Percentiles rank a stretch among this genome's conserved stretches.
phyloP scores from a whole-genome alignment of 768 basidiomycete species.

The Cystofilobasidium macerans region DNA sequence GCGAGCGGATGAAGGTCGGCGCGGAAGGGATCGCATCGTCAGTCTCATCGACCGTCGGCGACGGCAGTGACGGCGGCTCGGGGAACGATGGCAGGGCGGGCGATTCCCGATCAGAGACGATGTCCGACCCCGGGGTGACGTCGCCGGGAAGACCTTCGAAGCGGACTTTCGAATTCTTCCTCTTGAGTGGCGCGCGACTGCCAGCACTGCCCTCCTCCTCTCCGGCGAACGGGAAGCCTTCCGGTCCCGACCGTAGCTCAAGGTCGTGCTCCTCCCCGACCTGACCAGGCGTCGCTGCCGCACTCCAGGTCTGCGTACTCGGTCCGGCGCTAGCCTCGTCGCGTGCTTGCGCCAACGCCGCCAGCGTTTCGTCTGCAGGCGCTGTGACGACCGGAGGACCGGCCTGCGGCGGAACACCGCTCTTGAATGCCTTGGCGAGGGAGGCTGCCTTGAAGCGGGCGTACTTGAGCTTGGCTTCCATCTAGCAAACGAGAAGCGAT shows the following conservation, averaged over 20 bases:
- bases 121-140: not conserved
- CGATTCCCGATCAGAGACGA: not conserved
- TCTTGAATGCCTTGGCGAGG: slow-evolving; percentile 87
- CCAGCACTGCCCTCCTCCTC: not conserved
- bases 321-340: not conserved
- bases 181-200: not conserved
- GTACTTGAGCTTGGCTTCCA: slow-evolving; percentile 79
- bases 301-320: slow-evolving; percentile 49
- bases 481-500: slow-evolving; percentile 42
- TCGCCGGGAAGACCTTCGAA: not conserved
- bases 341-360: slow-evolving; percentile 12
- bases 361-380: slow-evolving; percentile 26
- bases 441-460: slow-evolving; percentile 97
- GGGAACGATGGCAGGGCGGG: slow-evolving; percentile 13
- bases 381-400: slow-evolving; percentile 24
- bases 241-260: not conserved
- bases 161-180: not conserved
- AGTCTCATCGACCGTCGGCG: not conserved
- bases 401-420: slow-evolving; percentile 45
- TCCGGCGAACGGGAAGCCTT: not conserved
- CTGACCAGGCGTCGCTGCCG: slow-evolving; percentile 61
- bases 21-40: slow-evolving; percentile 30
- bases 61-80: not conserved
- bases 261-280: slow-evolving; percentile 29
- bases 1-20: slow-evolving; percentile 30